Evolutionary conservation across 2,329 filamentous ascomycete genomes (phyloP), one percentile per base, ranked within the genome.

Genomic region (Neobulgaria alba): DNA sequence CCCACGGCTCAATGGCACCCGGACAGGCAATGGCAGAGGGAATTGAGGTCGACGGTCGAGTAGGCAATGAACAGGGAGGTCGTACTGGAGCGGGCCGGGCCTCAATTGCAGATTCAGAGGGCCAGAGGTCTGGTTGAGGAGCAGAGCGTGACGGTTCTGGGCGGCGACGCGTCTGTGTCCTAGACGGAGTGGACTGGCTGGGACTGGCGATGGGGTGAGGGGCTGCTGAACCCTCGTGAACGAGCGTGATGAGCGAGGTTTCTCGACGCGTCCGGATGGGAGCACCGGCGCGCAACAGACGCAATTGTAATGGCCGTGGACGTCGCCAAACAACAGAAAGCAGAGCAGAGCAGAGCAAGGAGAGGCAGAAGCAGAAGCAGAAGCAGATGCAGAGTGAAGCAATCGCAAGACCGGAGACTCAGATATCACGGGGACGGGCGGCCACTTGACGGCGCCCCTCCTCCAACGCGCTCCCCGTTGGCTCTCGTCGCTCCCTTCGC

Each of bases 21-120:
- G 23, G 23, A 7, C 23, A 48, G 48, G 48, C 50, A 51, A 51
- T 42, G 46, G 50, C 48, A 49, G 45, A 49, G 54, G 45, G 47
- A 45, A 52, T 41, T 44, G 47, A 38, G 36, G 33, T 20, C 50
- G 44, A 52, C 48, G 50, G 46, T 51, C 47, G 42, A 33, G 29
- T 21, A 18, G 39, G n/a, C 43, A 26, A 26, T 26, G 23, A 26
- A 26, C 12, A 12, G 23, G 7, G 23, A 26, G 7, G 23, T 26
- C 23, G 23, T 12, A 7, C 7, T 12, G 7, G 23, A 12, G 23
- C 23, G 23, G 7, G 23, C 30, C 39, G 41, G 20, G 23, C 41
- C 17, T 33, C 41, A 43, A 47, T 42, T 41, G 43, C 45, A 33
- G 34, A 35, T 26, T 19, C 32, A 36, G 33, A 44, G 36, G 34